A percentile compares a stretch with the other conserved stretches of the same genome.
These are phyloP conservation scores for Trifolium pratense DNA, from an alignment of 306 rosid genomes.

Conservation along the genomic window DNA sequence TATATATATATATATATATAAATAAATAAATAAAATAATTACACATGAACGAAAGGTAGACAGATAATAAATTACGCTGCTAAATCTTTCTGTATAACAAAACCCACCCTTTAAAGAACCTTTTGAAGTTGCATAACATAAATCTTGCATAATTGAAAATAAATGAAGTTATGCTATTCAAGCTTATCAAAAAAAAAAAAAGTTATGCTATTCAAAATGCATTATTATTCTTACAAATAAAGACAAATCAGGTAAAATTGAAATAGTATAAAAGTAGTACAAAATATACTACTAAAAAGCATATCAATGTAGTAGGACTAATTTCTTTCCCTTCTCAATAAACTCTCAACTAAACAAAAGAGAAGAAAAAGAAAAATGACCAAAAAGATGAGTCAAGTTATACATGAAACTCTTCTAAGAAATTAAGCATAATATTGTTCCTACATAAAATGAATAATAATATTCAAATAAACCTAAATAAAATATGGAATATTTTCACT, in stretches of 20 bases:
- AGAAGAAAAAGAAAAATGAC: constrained; percentile 8
- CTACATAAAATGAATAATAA: constrained; percentile 34
- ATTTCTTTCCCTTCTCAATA: constrained; percentile 6
- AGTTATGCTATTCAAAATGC: constrained; percentile 28
- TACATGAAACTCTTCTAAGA: constrained; percentile 35
- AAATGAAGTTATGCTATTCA: too few relatives aligned
- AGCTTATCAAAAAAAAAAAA: too few relatives aligned
- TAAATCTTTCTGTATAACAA: too few relatives aligned
- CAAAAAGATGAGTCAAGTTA: constrained; percentile 22
- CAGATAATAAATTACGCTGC: too few relatives aligned
- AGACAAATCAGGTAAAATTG: neutral
- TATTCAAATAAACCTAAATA: constrained; percentile 44
- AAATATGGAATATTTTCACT: constrained; percentile 70
- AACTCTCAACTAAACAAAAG: constrained; percentile 24
- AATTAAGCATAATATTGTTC: constrained; percentile 34
- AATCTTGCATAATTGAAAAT: neutral
- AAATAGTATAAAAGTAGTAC: constrained; percentile 22
- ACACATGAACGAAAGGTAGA: too few relatives aligned
- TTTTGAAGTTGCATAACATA: too few relatives aligned
- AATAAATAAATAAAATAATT: too few relatives aligned
- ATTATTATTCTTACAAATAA: constrained; percentile 24
- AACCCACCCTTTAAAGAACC: too few relatives aligned
- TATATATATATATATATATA: too few relatives aligned
- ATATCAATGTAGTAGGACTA: constrained; percentile 18
- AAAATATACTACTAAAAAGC: constrained; percentile 33